Base-by-base conservation (phyloP, 129 eudicot species). In the Kitagawia praeruptora region DNA sequence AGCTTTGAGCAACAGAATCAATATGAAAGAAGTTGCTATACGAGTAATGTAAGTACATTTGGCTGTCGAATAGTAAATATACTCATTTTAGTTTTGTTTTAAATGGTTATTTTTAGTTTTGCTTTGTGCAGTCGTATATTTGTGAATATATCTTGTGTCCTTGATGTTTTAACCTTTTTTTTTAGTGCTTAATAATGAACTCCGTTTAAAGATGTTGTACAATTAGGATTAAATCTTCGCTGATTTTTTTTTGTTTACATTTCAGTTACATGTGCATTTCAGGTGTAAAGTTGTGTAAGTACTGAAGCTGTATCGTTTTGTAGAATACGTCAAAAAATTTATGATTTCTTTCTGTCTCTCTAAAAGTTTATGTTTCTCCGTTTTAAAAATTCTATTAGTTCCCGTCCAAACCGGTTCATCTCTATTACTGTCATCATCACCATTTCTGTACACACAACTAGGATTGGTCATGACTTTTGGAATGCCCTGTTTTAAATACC, bases 11-110 rank as follows among this genome's bases (percentile, higher is more conserved):
- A 89, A 79, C 88, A 81, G 56, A 78, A 82, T 83, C 86, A 54
- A 70, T 80, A 80, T 77, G 91, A 82, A 41, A 75, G 77, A 73
- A 79, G 79, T 82, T 86, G 84, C 78, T 82, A 78, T 73, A 82
- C 74, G 70, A 80, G 70, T 38, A 85, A 79, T 86, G 96, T 90
- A 82, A 90, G 90, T 86, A 45, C 40, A 54, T 14, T n/a, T 63
- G 61, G 71, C 38, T n/a, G 46, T 37, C 27, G 40, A 39, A 71
- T 27, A 53, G 47, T 25, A 54, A 25, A 12, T 37, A 40, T 14
- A 70, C 40, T 14, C 28, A 56, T 56, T 56, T 56, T 13, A 56
- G 34, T 61, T 61, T 61, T 61, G 37, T 58, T n/a, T n/a, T 18
- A 8, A 27, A 19, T 21, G 7, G 27, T 54, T 23, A n/a, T 6